A percentile compares a stretch with the other conserved stretches of the same genome.
Evolutionary conservation across 495 filamentous ascomycete genomes (phyloP).

Genomic region (Penicillium verhagenii): DNA sequence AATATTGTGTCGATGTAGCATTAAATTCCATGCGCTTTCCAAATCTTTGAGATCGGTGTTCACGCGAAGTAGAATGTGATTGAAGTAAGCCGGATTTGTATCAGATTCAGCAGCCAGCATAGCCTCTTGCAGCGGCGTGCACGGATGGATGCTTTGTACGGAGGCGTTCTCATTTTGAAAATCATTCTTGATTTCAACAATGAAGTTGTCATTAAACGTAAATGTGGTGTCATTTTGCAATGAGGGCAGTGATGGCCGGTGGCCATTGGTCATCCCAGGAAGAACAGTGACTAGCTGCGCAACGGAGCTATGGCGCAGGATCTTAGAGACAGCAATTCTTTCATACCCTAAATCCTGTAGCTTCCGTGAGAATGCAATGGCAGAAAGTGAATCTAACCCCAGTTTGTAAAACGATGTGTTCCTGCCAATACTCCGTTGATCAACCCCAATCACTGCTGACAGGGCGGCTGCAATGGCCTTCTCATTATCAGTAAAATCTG

Average conservation of each 20-base stretch:
- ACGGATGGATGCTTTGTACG: slow-evolving; percentile 63
- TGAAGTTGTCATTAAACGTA: slow-evolving; percentile 14
- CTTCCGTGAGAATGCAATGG: slow-evolving; percentile 61
- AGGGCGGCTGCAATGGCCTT: slow-evolving; percentile 50
- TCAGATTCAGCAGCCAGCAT: slow-evolving; percentile 63
- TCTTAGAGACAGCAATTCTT: slow-evolving; percentile 56
- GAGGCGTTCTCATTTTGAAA: slow-evolving; percentile 25
- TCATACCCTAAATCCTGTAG: slow-evolving; percentile 41
- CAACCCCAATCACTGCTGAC: slow-evolving; percentile 44
- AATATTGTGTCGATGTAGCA: slow-evolving; percentile 59
- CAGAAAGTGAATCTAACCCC: slow-evolving; percentile 79
- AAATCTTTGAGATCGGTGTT: slow-evolving; percentile 39
- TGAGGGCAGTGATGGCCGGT: background rate
- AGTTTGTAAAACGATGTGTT: slow-evolving; percentile 59
- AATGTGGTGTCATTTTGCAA: background rate
- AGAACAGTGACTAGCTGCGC: slow-evolving; percentile 50
- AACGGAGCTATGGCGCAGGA: slow-evolving; percentile 62
- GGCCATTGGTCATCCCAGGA: slow-evolving; percentile 1
- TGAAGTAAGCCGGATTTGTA: slow-evolving; percentile 49
- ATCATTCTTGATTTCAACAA: slow-evolving; percentile 13
- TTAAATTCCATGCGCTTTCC: slow-evolving; percentile 45
- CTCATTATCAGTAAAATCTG: slow-evolving; percentile 40
- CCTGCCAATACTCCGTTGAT: slow-evolving; percentile 41
- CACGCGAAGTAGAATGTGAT: slow-evolving; percentile 52
- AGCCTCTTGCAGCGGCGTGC: slow-evolving; percentile 77